A percentile compares a stretch with the other conserved stretches of the same genome.
Evolutionary conservation across 2,329 filamentous ascomycete genomes (phyloP).

Genomic region (Hypoxylon sp.): DNA sequence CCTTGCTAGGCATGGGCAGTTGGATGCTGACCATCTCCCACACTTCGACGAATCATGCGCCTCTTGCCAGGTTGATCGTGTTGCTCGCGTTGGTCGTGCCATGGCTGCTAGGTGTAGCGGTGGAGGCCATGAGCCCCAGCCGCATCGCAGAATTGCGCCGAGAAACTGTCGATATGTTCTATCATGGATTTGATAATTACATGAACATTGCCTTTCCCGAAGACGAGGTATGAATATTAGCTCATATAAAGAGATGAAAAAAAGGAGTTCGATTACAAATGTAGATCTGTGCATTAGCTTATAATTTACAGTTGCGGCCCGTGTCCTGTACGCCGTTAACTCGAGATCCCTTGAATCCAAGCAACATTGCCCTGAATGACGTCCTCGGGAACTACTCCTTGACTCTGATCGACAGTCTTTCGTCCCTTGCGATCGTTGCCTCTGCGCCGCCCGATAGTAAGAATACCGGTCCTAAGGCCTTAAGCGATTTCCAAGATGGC

Average conservation of each 20-base stretch:
- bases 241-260: background rate
- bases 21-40: conserved; percentile 41
- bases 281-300: conserved; percentile 31
- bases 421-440: conserved; percentile 90
- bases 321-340: conserved; percentile 85
- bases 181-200: conserved; percentile 96
- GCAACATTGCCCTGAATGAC: conserved; percentile 89
- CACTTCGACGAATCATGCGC: conserved; percentile 31
- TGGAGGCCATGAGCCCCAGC: conserved; percentile 62
- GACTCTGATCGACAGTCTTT: conserved; percentile 93
- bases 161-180: conserved; percentile 83
- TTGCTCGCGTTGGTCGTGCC: conserved; percentile 45
- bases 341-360: conserved; percentile 80
- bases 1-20: conserved; percentile 50
- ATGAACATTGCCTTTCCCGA: conserved; percentile 94
- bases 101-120: conserved; percentile 52
- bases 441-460: conserved; percentile 70
- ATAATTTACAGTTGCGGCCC: conserved; percentile 72
- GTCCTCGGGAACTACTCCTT: conserved; percentile 97
- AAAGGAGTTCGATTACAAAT: background rate
- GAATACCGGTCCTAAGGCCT: conserved; percentile 66
- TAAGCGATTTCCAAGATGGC: conserved; percentile 81
- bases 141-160: conserved; percentile 64
- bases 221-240: conserved; percentile 70
- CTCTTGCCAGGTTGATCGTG: conserved; percentile 38